Percentiles rank a stretch among this genome's conserved stretches.
phyloP scores from a whole-genome alignment of 768 basidiomycete species.

The Sarcodon aspratus region DNA sequence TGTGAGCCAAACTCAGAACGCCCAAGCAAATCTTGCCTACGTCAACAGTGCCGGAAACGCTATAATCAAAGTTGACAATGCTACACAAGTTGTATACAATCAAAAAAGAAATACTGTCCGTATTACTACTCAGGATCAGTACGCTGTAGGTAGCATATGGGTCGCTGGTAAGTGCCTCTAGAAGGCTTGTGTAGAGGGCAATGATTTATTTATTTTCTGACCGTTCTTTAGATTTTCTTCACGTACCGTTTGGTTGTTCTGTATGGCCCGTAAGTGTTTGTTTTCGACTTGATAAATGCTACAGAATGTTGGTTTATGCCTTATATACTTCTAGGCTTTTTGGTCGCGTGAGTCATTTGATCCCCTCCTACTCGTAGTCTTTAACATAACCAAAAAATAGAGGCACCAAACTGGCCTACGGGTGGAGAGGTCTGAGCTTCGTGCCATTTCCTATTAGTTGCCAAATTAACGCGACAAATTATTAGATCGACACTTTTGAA shows the following conservation, averaged over 20 bases:
- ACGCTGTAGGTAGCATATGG: slow-evolving; percentile 50
- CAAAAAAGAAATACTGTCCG: slow-evolving; percentile 59
- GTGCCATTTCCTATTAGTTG: neutral
- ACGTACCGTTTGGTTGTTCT: slow-evolving; percentile 22
- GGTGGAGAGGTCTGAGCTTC: no score
- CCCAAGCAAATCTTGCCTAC: slow-evolving; percentile 41
- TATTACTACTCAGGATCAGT: slow-evolving; percentile 46
- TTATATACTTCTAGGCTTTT: no score
- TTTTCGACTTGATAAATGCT: slow-evolving; percentile 19
- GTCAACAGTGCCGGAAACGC: slow-evolving; percentile 62
- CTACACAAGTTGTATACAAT: slow-evolving; percentile 33
- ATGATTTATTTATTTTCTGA: neutral
- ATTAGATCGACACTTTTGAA: slow-evolving; percentile 55
- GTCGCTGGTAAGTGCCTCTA: slow-evolving; percentile 18
- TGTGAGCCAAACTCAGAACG: slow-evolving; percentile 30
- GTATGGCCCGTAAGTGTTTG: slow-evolving; percentile 40
- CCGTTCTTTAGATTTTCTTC: neutral
- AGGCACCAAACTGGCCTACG: no score
- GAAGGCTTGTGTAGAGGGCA: neutral
- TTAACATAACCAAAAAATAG: no score
- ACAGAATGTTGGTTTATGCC: no score
- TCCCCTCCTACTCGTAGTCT: no score
- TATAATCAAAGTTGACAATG: slow-evolving; percentile 70
- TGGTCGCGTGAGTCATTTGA: no score
- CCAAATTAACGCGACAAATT: neutral